Percentiles rank a stretch among this genome's conserved stretches.
Conservation (phyloP, 305 asterid species). For the Fraxinus floribunda region DNA sequence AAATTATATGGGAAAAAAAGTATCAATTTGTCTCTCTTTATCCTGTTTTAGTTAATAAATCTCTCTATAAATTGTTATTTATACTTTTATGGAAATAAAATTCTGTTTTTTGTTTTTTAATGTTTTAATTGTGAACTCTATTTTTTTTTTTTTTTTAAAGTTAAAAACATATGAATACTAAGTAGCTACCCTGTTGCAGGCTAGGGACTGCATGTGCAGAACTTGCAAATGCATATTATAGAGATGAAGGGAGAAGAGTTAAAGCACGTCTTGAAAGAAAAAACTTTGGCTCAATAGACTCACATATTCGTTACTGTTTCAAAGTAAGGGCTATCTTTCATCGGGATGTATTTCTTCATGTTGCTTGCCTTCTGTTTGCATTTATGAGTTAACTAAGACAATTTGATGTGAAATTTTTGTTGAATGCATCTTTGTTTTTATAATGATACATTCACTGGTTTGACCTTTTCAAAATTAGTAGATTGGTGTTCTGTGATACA, state of each 20-base stretch:
- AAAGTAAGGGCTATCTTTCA: conserved; percentile 55
- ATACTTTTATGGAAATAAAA: conserved; percentile 6
- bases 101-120: background rate
- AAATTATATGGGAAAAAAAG: background rate
- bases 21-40: background rate
- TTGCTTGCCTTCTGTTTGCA: conserved; percentile 18
- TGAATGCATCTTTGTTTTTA: conserved; percentile 14
- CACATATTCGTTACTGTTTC: conserved; percentile 81
- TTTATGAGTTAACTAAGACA: conserved; percentile 10
- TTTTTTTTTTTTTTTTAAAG: background rate
- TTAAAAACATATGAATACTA: conserved; percentile 26
- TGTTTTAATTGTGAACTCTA: background rate
- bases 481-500: background rate
- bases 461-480: conserved; percentile 7
- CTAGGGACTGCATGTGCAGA: conserved; percentile 64
- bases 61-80: background rate
- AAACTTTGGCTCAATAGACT: conserved; percentile 62
- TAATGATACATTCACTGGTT: conserved; percentile 4
- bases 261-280: conserved; percentile 79
- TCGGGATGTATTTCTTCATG: conserved; percentile 18
- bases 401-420: conserved; percentile 15
- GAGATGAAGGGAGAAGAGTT: conserved; percentile 83
- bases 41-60: conserved; percentile 2
- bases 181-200: conserved; percentile 50
- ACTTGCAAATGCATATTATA: conserved; percentile 67